These are phyloP conservation scores for Basidioascus undulatus DNA, from an alignment of 768 basidiomycete species.

Conservation along the genomic window DNA sequence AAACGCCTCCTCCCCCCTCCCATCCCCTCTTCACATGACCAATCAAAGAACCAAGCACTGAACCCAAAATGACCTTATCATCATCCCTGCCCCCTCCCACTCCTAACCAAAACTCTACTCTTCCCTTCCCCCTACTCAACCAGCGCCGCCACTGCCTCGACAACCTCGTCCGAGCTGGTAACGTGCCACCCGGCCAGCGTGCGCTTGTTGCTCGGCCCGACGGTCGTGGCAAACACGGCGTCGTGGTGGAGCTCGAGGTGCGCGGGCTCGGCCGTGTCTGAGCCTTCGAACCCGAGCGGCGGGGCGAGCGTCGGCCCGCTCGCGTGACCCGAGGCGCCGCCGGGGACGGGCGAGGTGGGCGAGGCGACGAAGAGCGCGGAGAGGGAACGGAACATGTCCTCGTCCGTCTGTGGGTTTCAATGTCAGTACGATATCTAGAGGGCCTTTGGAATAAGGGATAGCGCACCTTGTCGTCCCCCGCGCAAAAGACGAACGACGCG, in stretches of 20 bases:
- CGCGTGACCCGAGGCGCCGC: conserved; percentile 7
- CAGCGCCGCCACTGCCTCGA: conserved; percentile 36
- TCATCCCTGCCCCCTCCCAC: too few relatives aligned
- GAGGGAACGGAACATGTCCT: conserved; percentile 95
- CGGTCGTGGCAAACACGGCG: conserved; percentile 68
- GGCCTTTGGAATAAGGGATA: conserved; percentile 3
- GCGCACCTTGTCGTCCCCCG: conserved; percentile 81
- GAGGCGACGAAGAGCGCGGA: conserved; percentile 22
- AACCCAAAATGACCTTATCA: too few relatives aligned
- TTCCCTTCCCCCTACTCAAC: background rate
- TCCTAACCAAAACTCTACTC: too few relatives aligned
- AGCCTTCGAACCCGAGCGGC: conserved; percentile 7
- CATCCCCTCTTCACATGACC: too few relatives aligned
- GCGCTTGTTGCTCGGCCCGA: conserved; percentile 72
- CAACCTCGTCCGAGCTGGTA: conserved; percentile 61
- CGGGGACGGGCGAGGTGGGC: conserved; percentile 22
- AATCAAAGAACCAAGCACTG: too few relatives aligned
- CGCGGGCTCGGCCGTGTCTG: conserved; percentile 21
- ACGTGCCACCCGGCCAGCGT: conserved; percentile 85
- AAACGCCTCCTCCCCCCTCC: too few relatives aligned
- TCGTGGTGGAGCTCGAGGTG: conserved; percentile 41
- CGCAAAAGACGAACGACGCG: conserved; percentile 87
- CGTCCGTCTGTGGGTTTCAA: conserved; percentile 47
- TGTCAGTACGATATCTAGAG: background rate
- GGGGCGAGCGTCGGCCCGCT: conserved; percentile 3